Evolutionary conservation across 345 rosid genomes (phyloP), one percentile per base, ranked within the genome.

Genomic region (Rhizophora mangle): DNA sequence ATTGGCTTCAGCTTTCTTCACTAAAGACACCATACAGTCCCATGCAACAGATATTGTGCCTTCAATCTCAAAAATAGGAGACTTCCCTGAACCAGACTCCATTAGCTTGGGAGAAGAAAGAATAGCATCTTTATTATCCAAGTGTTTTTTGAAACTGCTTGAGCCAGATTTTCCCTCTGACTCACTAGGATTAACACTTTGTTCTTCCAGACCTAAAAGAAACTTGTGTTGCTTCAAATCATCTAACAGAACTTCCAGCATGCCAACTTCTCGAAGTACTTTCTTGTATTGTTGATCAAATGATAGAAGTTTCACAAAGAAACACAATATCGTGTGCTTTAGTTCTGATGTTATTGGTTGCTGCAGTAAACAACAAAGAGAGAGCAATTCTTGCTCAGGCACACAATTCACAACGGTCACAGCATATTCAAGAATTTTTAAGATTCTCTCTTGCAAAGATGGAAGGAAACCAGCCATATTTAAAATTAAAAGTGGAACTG

Each of bases 251-350:
- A 90, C 99, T 73, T 91, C 98, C 72, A 96, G 82, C 71, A 96
- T 92, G 64, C 99, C 98, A 79, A 96, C 99, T 81, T 96, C 99
- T 68, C 98, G 84, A 71, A 96, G 81, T 65, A 96, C 98, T 85
- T 90, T 96, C 84, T 90, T 96, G 83, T 92, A 96, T 65, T 92
- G 98, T 78, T 96, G 97, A 82, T 96, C 99, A 82, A 96, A 96
- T 58, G 99, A 96, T 79, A 96, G 63, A 43, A 96, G 96, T 80
- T 96, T 96, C 70, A 92, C 94, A 72, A 92, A 92, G 85, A 96
- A 96, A 70, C 95, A 83, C 74, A 96, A 96, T 78, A 92, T 84
- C 16, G 96, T 87, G 74, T 89, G 90, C 94, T 96, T 96, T 70
- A 96, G 72, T 66, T 90, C 91, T 60, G 99, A 82, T 65, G 97